Base-by-base conservation (phyloP, 805 yeast species). In the Teunomyces stri region DNA sequence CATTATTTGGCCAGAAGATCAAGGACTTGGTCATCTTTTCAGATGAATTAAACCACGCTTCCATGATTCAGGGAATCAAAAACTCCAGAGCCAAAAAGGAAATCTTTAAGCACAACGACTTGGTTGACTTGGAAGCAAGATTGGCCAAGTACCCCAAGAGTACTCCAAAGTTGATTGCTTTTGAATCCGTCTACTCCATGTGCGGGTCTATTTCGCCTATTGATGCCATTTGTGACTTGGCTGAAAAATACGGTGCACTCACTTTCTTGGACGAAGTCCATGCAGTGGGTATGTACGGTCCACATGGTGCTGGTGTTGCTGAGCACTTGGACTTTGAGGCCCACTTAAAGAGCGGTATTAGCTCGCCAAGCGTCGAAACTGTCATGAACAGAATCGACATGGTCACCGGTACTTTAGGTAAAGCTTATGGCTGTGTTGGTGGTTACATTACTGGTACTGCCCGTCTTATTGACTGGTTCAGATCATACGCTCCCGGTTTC, bases 251-350 rank as follows among this genome's bases (percentile, higher is more conserved):
- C 65, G 98, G 98, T 52, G 98, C 98, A 41, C 70, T 94, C 59
- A 94, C 99, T 27, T 94, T 94, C 69, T 76, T 94, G 66, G 99
- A 94, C 67, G 99, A 94, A 70, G 99, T 94, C 33, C 99, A 94
- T 63, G 98, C 99, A 30, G 98, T 94, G 41, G 99, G 99, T 47
- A 80, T 94, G 85, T 94, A 94, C 65, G 99, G 99, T 60, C 98
- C 99, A 50, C 96, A 88, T 60, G 99, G 99, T 64, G 99, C 97
- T 29, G 99, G 99, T 72, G 98, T 94, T 46, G 97, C 98, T 42
- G 99, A 94, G 70, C 99, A 94, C 66, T 76, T 87, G 60, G 89
- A 94, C 70, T 94, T 90, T 58, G 88, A 88, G 41, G 82, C 84
- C 46, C 96, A 92, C 64, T 80, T 88, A 61, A 64, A 73, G 49